Evolutionary conservation across 2,329 filamentous ascomycete genomes (phyloP).

Genomic region (Alternaria burnsii): DNA sequence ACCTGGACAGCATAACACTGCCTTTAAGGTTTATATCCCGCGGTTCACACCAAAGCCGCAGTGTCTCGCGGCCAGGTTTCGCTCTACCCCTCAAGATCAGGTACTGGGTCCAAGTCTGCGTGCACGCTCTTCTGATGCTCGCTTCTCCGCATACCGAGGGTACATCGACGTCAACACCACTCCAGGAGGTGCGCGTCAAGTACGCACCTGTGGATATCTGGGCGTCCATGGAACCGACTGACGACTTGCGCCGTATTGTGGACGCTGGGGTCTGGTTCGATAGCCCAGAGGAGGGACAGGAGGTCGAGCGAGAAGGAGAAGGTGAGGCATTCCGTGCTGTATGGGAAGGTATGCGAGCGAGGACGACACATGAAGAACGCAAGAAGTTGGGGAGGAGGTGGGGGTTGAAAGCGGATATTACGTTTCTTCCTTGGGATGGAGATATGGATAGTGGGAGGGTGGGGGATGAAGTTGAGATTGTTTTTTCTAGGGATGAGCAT

Average conservation of each 20-base stretch:
- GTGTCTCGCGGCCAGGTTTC: conserved; percentile 30
- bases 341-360: conserved; percentile 31
- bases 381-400: conserved; percentile 15
- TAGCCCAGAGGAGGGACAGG: conserved; percentile 23
- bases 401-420: conserved; percentile 26
- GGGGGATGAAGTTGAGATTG: conserved; percentile 47
- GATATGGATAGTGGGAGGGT: conserved; percentile 41
- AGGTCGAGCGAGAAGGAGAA: conserved; percentile 34
- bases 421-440: conserved; percentile 42
- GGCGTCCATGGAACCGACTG: conserved; percentile 46
- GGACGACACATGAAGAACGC: conserved; percentile 15
- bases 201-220: conserved; percentile 48
- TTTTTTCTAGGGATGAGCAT: conserved; percentile 30
- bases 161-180: conserved; percentile 1
- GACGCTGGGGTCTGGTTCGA: conserved; percentile 42
- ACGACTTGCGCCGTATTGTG: conserved; percentile 38
- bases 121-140: conserved; percentile 43
- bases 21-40: conserved; percentile 47
- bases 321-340: conserved; percentile 45
- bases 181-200: conserved; percentile 37
- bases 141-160: neutral
- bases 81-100: conserved; percentile 42
- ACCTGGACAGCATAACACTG: conserved; percentile 39
- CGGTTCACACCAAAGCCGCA: conserved; percentile 32
- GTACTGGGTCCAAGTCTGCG: conserved; percentile 45